Base-by-base conservation (phyloP, 371 early-diverging fungal species). In the Mucor sp. region DNA sequence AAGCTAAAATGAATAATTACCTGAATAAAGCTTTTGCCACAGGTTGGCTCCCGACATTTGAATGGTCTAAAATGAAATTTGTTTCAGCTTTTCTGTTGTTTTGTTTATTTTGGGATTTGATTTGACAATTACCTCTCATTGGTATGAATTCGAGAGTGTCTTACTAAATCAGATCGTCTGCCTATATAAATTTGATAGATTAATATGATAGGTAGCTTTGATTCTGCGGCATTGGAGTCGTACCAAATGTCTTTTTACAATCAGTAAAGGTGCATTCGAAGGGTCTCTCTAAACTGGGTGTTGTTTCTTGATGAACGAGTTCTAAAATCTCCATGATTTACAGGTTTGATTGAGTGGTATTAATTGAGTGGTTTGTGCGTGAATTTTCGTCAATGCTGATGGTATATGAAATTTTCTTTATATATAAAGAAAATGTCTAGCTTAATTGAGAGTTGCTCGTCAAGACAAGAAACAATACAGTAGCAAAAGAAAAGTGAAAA, bases 21-120 rank as follows among this genome's bases (percentile, higher is more conserved):
- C 67, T 93, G 93, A 75, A 93, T 90, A 62, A 93, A 93, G 59
- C 89, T 87, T 78, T 93, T 93, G 64, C 85, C 84, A 74, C 93
- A 93, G 47, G 81, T 86, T 35, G 76, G 76, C 66, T 85, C 87
- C 41, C 71, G 67, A 75, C 93, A 92, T 53, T 82, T 72, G 74
- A 88, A 92, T 3, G 92, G 91, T 77, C 87, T 87, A 71, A 50
- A 53, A n/a, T 62, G 37, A 28, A 60, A 58, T 67, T 55, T 37
- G 28, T 23, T n/a, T 50, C 44, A 25, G n/a, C 23, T 62, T 48
- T 17, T 19, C 41, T 48, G 33, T 25, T 3, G 41, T 21, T 23
- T 9, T 50, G 50, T 50, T 50, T 50, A 12, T 44, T 44, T 19
- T 50, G 23, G 37, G 37, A 25, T 23, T 21, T 12, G 23, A 25